These are phyloP conservation scores for Moesziomyces parantarcticus DNA, from an alignment of 1,284 basidiomycete species.

Conservation along the genomic window DNA sequence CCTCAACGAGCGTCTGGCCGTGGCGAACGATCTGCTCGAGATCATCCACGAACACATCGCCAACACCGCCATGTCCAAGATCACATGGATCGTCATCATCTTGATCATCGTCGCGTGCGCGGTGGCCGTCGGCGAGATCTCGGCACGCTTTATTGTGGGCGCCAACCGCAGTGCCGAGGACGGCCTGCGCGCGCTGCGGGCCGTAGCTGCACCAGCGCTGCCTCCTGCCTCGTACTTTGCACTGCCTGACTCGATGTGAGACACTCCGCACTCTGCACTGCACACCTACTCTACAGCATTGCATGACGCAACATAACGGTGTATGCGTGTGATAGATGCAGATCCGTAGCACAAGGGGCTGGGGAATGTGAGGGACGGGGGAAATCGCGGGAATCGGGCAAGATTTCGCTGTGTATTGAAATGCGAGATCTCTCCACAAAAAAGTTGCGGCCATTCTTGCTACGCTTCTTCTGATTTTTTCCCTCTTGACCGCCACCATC, in stretches of 20 bases:
- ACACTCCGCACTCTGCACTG: background rate
- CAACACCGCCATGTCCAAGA: constrained; percentile 79
- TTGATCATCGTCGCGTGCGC: constrained; percentile 87
- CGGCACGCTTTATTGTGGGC: constrained; percentile 79
- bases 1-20: constrained; percentile 86
- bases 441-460: no score
- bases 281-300: background rate
- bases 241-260: constrained; percentile 17
- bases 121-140: constrained; percentile 85
- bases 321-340: no score
- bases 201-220: background rate
- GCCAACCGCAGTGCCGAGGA: constrained; percentile 37
- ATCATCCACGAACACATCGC: constrained; percentile 94
- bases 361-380: no score
- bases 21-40: constrained; percentile 76
- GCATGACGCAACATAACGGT: no score
- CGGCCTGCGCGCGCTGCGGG: constrained; percentile 10
- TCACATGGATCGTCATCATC: constrained; percentile 93
- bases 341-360: no score
- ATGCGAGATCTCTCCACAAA: no score
- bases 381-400: background rate
- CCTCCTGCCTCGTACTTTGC: constrained; percentile 8
- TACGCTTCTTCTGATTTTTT: no score
- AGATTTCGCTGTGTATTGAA: background rate
- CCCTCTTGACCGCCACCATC: no score